phyloP scores from a whole-genome alignment of 345 rosid genomes.

The Citrus hindsii region DNA sequence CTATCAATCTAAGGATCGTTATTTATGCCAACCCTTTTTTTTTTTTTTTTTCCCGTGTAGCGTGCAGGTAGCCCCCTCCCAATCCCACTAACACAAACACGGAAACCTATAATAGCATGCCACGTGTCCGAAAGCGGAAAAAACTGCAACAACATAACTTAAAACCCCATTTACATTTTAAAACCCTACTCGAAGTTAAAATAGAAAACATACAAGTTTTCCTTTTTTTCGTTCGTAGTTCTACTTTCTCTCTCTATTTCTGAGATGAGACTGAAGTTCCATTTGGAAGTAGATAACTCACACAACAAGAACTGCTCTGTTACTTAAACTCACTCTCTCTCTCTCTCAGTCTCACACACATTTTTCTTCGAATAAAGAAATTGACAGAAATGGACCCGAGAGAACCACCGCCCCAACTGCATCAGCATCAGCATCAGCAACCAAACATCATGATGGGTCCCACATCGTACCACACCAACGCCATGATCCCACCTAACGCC shows the following conservation, averaged over 20 bases:
- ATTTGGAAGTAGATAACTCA: conserved; percentile 14
- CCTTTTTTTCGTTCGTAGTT: too few species aligned
- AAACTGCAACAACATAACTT: not conserved
- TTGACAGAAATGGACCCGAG: conserved; percentile 45
- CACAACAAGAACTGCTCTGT: not conserved
- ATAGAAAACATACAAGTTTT: too few species aligned
- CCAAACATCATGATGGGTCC: conserved; percentile 15
- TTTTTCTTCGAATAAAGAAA: not conserved
- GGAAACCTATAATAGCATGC: not conserved
- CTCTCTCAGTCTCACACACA: not conserved
- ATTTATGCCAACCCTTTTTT: too few species aligned
- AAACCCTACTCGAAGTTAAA: not conserved
- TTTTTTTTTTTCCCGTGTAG: too few species aligned
- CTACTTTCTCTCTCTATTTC: not conserved
- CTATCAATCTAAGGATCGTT: not conserved
- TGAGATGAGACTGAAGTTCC: not conserved
- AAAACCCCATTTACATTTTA: not conserved
- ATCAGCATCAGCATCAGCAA: conserved; percentile 5
- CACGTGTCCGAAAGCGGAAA: not conserved
- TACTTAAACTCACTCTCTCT: not conserved
- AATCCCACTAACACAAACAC: not conserved
- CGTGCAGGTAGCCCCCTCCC: too few species aligned
- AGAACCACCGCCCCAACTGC: conserved; percentile 18
- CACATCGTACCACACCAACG: conserved; percentile 17
- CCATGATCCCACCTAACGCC: conserved; percentile 13